A percentile compares a stretch with the other conserved stretches of the same genome.
Conservation (phyloP, 2,329 filamentous ascomycete genomes). For the Cladophialophora chaetospira region DNA sequence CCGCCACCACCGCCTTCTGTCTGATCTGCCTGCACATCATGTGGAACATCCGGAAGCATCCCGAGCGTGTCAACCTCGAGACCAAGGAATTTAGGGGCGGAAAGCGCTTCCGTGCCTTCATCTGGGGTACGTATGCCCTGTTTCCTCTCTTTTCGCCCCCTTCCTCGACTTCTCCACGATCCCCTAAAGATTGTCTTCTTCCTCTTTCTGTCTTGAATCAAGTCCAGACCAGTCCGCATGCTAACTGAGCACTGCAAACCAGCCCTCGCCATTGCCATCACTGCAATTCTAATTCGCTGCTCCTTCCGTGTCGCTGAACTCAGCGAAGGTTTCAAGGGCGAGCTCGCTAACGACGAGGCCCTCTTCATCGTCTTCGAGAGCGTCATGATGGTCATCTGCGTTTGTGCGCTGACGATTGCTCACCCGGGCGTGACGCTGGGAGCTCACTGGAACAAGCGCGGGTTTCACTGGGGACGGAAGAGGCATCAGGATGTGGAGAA, state of each 20-base stretch:
- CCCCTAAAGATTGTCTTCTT: too few species aligned
- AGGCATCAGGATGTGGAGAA: not conserved
- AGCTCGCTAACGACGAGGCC: slow-evolving; percentile 50
- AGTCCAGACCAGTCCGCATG: not conserved
- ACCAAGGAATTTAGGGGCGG: not conserved
- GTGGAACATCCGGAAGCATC: not conserved
- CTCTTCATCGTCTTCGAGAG: slow-evolving; percentile 55
- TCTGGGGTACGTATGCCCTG: not conserved
- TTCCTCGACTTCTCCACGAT: too few species aligned
- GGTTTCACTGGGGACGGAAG: slow-evolving; percentile 7
- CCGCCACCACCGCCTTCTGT: slow-evolving; percentile 56
- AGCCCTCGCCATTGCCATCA: slow-evolving; percentile 36
- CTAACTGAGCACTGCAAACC: not conserved
- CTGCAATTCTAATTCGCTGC: slow-evolving; percentile 49
- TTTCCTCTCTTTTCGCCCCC: not conserved
- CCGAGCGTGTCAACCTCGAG: not conserved
- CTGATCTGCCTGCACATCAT: slow-evolving; percentile 39
- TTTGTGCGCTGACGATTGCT: slow-evolving; percentile 44
- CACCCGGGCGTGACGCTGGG: slow-evolving; percentile 42
- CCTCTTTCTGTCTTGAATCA: too few species aligned
- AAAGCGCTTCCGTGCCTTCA: not conserved
- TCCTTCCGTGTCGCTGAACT: slow-evolving; percentile 53
- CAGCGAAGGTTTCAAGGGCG: slow-evolving; percentile 47
- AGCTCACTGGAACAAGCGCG: slow-evolving; percentile 3
- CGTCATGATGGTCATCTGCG: slow-evolving; percentile 52